These are phyloP conservation scores for Xerocomus potaroensis DNA, from an alignment of 768 basidiomycete genomes.

Conservation along the genomic window DNA sequence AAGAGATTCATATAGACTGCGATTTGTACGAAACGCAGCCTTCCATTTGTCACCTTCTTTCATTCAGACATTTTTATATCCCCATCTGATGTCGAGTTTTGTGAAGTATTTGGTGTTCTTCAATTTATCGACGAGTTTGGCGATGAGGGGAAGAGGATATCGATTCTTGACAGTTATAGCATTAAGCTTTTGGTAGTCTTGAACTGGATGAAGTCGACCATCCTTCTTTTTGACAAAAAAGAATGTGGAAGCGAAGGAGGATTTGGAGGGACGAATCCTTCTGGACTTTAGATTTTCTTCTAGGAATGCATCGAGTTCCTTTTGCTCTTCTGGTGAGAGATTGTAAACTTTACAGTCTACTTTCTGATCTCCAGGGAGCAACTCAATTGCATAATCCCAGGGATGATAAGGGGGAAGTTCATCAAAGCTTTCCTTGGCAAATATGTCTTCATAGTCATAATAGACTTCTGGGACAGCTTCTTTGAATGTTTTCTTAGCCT, in stretches of 20 bases:
- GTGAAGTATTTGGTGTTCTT: background rate
- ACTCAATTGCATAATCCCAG: conserved; percentile 8
- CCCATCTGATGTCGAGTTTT: background rate
- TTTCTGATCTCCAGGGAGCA: background rate
- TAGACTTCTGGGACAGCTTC: too few relatives aligned
- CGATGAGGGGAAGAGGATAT: background rate
- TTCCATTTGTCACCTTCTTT: background rate
- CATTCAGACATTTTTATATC: background rate
- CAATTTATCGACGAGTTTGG: background rate
- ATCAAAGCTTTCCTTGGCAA: conserved; percentile 19
- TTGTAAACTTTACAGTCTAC: conserved; percentile 8
- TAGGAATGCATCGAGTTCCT: conserved; percentile 17
- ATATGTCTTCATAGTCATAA: conserved; percentile 17
- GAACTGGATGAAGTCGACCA: background rate
- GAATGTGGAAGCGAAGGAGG: background rate
- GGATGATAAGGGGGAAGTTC: conserved; percentile 13
- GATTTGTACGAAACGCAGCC: background rate
- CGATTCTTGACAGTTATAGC: background rate
- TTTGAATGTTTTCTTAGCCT: too few relatives aligned
- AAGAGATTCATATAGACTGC: background rate
- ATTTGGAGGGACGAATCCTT: background rate
- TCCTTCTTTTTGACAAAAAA: background rate
- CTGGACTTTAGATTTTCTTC: conserved; percentile 19
- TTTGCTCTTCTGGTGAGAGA: conserved; percentile 15
- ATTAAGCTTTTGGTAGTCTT: background rate